Base-by-base conservation (phyloP, 2,329 filamentous ascomycete genomes). In the Fusarium poae region DNA sequence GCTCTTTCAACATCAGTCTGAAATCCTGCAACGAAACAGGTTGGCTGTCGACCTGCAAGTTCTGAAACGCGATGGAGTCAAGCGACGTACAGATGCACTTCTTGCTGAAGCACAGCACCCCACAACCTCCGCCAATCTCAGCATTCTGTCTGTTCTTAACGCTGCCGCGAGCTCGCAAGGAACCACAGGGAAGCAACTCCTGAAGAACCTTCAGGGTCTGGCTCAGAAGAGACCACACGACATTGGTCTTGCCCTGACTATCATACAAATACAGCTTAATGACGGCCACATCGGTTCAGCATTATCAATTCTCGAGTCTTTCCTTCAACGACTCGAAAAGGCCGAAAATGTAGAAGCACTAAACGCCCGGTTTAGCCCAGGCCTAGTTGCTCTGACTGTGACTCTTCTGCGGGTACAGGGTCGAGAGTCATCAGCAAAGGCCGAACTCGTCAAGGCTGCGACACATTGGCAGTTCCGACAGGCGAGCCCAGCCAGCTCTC, bases 291-390 rank as follows among this genome's bases (percentile, higher is more conserved):
- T 88, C 29, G 90, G 87, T 30, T 89, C 91, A 6, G 95, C 95
- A 6, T 87, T 94, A 35, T 83, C 85, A n/a, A 83, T 93, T 8
- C 83, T 97, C 3, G 91, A 97, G 76, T 82, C 86, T 2, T 94
- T 96, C 76, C 86, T 97, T 57, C 86, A 86, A 65, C 86, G 86
- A 12, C 84, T 97, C 2, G 92, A 95, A 72, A 80, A 87, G 48
- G 88, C 87, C 5, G 83, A 78, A 8, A 81, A 82, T 1, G 76
- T 84, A 4, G 83, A 86, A 18, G 84, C 90, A 60, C 83, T 88
- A 58, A 89, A 94, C 71, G 87, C 91, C 27, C 90, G 94, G 13
- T 96, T 91, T 77, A 90, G 93, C 27, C 95, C 96, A 0, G 95
- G 95, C 4, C 83, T 99, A 2, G 86, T 98, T 29, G 93, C 92